Evolutionary conservation across 2,329 filamentous ascomycete genomes (phyloP).

Genomic region (Didymella segeticola): DNA sequence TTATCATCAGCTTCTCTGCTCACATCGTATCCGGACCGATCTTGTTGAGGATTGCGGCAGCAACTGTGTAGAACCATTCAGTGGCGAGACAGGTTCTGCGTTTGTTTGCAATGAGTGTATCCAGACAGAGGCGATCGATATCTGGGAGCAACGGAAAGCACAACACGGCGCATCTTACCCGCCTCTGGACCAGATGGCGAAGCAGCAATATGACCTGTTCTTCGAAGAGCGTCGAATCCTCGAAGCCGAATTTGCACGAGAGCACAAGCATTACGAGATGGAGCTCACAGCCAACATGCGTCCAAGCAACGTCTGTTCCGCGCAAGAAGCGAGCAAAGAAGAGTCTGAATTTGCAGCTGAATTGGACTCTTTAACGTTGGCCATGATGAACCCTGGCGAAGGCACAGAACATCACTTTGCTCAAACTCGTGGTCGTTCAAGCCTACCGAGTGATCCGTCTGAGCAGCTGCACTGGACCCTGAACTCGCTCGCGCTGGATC

Average conservation of each 20-base stretch:
- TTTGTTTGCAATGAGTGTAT: conserved; percentile 46
- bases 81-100: conserved; percentile 20
- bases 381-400: conserved; percentile 34
- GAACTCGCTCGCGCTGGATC: conserved; percentile 39
- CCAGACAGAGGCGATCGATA: conserved; percentile 32
- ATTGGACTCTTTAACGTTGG: conserved; percentile 41
- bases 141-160: conserved; percentile 38
- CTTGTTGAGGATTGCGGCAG: conserved; percentile 44
- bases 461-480: conserved; percentile 47
- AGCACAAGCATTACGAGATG: conserved; percentile 36
- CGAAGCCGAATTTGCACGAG: conserved; percentile 34
- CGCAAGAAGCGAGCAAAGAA: conserved; percentile 38
- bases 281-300: conserved; percentile 33
- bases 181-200: conserved; percentile 36
- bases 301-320: conserved; percentile 41
- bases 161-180: conserved; percentile 39
- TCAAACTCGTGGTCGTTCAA: conserved; percentile 28
- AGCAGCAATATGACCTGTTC: conserved; percentile 42
- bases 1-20: conserved; percentile 46
- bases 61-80: conserved; percentile 44
- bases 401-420: conserved; percentile 15
- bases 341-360: conserved; percentile 41
- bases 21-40: conserved; percentile 46
- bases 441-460: conserved; percentile 40
- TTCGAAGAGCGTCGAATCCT: conserved; percentile 39